These are phyloP conservation scores for Trypanosoma boissoni DNA, from an alignment of 208 protist genomes.

Conservation along the genomic window DNA sequence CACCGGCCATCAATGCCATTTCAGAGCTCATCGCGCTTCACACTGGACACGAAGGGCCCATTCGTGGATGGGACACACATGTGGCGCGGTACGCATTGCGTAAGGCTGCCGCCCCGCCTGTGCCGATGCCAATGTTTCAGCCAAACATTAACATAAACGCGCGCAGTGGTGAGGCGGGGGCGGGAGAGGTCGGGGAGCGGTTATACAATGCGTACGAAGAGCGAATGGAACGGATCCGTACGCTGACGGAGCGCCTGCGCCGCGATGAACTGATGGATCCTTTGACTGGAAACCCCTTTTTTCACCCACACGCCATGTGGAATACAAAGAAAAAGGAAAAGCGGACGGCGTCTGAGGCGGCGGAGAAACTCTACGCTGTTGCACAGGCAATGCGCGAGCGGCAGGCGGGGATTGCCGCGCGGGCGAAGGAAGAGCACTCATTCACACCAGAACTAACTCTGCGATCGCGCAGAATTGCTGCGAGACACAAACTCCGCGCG, in stretches of 20 bases:
- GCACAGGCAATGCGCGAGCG: background rate
- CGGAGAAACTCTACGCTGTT: background rate
- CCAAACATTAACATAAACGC: conserved; percentile 18
- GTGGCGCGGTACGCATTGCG: conserved; percentile 13
- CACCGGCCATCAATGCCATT: conserved; percentile 4
- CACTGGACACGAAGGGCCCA: conserved; percentile 13
- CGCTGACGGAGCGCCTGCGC: background rate
- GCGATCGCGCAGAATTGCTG: conserved; percentile 10
- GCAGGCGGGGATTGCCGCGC: background rate
- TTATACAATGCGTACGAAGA: conserved; percentile 4
- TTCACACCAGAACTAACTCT: conserved; percentile 1
- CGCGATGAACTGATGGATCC: background rate
- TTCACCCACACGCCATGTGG: background rate
- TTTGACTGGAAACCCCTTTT: conserved; percentile 3
- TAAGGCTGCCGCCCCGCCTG: background rate
- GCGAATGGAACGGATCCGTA: background rate
- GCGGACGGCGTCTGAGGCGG: background rate
- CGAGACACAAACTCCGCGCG: background rate
- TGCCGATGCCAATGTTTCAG: conserved; percentile 4
- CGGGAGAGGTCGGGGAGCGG: background rate
- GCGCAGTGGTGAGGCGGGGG: background rate
- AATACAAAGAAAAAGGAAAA: background rate
- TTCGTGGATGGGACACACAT: conserved; percentile 17
- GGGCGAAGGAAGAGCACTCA: background rate
- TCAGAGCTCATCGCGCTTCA: background rate